Base-by-base conservation (phyloP, 305 asterid genomes). In the Solanum aculeatissimum region DNA sequence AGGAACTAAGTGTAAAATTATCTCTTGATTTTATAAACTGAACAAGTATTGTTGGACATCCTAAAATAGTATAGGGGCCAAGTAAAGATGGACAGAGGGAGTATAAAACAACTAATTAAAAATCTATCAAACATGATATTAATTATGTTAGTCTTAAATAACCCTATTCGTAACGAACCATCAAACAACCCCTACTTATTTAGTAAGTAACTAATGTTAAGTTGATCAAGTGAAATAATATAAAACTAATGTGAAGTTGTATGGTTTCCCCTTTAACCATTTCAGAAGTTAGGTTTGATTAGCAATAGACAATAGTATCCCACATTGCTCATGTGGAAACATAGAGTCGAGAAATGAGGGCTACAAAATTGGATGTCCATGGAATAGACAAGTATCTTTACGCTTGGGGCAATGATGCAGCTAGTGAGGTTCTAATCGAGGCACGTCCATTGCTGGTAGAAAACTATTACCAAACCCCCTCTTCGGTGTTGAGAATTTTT, bases 381-480 rank as follows among this genome's bases (percentile, higher is more conserved):
- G 19, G 4, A 11, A 6, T 55, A 6, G 12, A 15, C 1, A 47
- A 47, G 32, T 29, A 21, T 71, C 80, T 74, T 74, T 47, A 62
- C 81, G 88, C 89, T 89, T 87, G 92, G 91, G 91, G 89, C 90
- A 89, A 90, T 88, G 91, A 90, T 84, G 87, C 87, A 88, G 88
- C 90, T 89, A 77, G 84, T 91, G 91, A 88, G 92, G 93, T 89
- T 32, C 80, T 86, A 91, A 89, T 90, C 89, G 91, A 90, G 89
- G 90, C 89, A 90, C 89, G 93, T 89, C 91, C 79, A 89, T 89
- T 91, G 92, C 90, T 86, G 89, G 88, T 88, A 86, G 89, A 89
- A 88, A 89, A 89, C 92, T 89, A 88, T 86, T 89, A 85, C 88
- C 90, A 89, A 89, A 86, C 89, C 91, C 90, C 88, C 90, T 87